Evolutionary conservation across 345 rosid genomes (phyloP).

Genomic region (Nephelium lappaceum): DNA sequence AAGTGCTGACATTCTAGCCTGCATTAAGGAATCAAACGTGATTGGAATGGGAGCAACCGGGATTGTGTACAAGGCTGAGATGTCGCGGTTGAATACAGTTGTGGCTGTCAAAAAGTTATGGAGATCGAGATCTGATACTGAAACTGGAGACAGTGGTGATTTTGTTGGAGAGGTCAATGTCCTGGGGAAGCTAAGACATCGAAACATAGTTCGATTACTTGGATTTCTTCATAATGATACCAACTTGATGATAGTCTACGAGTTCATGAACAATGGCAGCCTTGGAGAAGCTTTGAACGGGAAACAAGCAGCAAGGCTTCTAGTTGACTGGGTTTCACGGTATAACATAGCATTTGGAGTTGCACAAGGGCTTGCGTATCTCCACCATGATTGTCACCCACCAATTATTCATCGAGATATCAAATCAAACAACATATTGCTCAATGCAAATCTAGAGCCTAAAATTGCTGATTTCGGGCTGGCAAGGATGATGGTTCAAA

Average conservation of each 20-base stretch:
- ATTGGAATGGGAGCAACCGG: constrained; percentile 97
- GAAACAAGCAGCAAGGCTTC: constrained; percentile 62
- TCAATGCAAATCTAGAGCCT: constrained; percentile 81
- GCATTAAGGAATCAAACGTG: constrained; percentile 77
- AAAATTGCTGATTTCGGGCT: constrained; percentile 92
- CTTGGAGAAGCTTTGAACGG: constrained; percentile 85
- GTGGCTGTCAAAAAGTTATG: constrained; percentile 92
- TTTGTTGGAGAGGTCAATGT: constrained; percentile 82
- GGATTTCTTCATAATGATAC: constrained; percentile 78
- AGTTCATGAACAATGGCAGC: constrained; percentile 84
- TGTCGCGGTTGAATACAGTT: constrained; percentile 45
- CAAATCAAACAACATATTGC: constrained; percentile 86
- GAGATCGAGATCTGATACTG: constrained; percentile 68
- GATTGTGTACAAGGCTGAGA: constrained; percentile 78
- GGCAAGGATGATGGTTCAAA: constrained; percentile 85
- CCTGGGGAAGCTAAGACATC: constrained; percentile 83
- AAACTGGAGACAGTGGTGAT: constrained; percentile 62
- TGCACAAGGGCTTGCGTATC: constrained; percentile 91
- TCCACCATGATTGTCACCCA: constrained; percentile 94
- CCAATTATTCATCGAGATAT: constrained; percentile 86
- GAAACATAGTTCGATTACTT: constrained; percentile 80
- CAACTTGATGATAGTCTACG: constrained; percentile 78
- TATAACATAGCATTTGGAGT: constrained; percentile 85
- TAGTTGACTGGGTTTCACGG: constrained; percentile 87
- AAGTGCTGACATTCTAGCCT: constrained; percentile 66